A percentile compares a stretch with the other conserved stretches of the same genome.
phyloP scores from a whole-genome alignment of 2,329 filamentous ascomycete genomes.

The Aspergillus sp. region DNA sequence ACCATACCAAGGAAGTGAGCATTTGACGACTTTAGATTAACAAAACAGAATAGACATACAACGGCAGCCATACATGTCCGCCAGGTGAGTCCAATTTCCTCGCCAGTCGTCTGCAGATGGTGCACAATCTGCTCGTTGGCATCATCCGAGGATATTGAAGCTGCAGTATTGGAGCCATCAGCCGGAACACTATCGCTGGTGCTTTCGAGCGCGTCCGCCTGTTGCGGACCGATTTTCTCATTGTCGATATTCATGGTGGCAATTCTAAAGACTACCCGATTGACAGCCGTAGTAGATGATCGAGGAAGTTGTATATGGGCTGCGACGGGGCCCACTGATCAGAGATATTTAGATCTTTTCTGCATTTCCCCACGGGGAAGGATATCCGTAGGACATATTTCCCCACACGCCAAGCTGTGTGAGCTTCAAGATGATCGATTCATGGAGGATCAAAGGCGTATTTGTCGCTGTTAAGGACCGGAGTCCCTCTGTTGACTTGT shows the following conservation, averaged over 20 bases:
- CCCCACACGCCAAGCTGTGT: neutral
- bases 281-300: neutral
- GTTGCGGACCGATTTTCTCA: neutral
- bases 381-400: neutral
- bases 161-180: neutral
- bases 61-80: neutral
- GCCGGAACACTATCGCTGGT: neutral
- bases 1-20: neutral
- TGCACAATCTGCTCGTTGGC: neutral
- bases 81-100: neutral
- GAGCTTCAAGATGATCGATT: neutral
- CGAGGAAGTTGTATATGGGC: no score
- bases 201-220: neutral
- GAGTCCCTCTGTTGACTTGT: neutral
- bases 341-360: neutral
- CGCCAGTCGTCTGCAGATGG: neutral
- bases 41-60: neutral
- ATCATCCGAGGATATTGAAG: neutral
- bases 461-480: neutral
- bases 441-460: neutral
- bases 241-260: neutral
- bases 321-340: neutral
- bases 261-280: neutral
- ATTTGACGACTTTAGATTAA: neutral
- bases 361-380: neutral